phyloP scores from a whole-genome alignment of 495 filamentous ascomycete genomes.

The Hypomontagnella monticulosa region DNA sequence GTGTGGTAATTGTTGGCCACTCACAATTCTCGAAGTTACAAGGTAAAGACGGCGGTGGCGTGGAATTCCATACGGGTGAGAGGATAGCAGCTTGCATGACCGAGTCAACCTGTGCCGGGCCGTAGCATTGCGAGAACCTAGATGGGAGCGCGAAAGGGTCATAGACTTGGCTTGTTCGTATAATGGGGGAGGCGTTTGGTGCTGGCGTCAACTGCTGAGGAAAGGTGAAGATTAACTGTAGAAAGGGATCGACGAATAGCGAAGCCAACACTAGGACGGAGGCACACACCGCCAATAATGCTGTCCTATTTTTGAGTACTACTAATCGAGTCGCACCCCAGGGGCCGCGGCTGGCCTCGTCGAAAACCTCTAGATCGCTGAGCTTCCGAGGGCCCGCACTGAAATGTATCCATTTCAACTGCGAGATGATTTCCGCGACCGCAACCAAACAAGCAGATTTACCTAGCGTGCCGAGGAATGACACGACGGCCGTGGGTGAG shows the following conservation, averaged over 20 bases:
- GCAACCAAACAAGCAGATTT: background rate
- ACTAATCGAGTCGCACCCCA: background rate
- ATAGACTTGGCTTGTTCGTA: too few relatives aligned
- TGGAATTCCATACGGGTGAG: too few relatives aligned
- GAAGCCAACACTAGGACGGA: background rate
- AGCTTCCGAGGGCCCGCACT: background rate
- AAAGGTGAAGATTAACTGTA: background rate
- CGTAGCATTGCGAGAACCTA: too few relatives aligned
- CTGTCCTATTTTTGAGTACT: background rate
- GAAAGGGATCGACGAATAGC: background rate
- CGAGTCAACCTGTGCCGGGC: too few relatives aligned
- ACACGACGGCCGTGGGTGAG: background rate
- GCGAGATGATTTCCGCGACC: background rate
- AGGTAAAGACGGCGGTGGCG: too few relatives aligned
- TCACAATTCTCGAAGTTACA: too few relatives aligned
- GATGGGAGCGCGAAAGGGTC: too few relatives aligned
- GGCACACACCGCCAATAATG: background rate
- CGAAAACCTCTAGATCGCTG: background rate
- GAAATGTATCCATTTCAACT: conserved; percentile 4
- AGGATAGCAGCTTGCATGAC: too few relatives aligned
- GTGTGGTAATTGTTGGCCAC: too few relatives aligned
- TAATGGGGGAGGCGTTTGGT: too few relatives aligned
- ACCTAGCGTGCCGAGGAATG: background rate
- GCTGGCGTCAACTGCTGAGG: background rate
- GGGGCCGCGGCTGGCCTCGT: background rate